Conservation (phyloP, 768 basidiomycete species). For the Lactarius trivialis region DNA sequence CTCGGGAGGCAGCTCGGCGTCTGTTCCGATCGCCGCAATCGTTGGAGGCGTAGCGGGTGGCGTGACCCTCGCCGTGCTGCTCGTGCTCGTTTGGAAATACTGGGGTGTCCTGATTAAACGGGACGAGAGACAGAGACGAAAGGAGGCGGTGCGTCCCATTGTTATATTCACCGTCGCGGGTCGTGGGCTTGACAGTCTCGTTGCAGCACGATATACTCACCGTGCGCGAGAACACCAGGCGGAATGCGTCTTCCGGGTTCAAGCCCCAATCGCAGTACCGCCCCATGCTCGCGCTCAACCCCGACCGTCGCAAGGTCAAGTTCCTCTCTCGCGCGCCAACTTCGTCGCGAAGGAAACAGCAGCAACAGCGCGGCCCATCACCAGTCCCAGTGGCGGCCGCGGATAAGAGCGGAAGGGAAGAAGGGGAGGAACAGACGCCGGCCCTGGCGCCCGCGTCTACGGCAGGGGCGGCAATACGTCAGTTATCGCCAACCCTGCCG, state of each 20-base stretch:
- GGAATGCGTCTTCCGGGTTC: slow-evolving; percentile 31
- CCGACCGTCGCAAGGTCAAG: slow-evolving; percentile 34
- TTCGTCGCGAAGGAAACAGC: neutral
- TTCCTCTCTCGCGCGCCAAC: slow-evolving; percentile 29
- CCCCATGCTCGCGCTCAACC: slow-evolving; percentile 4
- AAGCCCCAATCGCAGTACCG: slow-evolving; percentile 16
- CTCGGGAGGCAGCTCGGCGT: neutral
- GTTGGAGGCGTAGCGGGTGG: slow-evolving; percentile 46
- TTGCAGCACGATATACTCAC: slow-evolving; percentile 27
- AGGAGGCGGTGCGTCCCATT: slow-evolving; percentile 28
- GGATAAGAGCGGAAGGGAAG: neutral
- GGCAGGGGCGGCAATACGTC: neutral
- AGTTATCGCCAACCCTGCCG: neutral
- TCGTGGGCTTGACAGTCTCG: neutral
- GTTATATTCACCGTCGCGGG: neutral
- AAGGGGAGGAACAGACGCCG: neutral
- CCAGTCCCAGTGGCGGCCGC: neutral
- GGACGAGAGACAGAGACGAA: slow-evolving; percentile 29
- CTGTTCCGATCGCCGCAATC: slow-evolving; percentile 44
- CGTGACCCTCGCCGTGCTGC: slow-evolving; percentile 38
- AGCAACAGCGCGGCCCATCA: neutral
- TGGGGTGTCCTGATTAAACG: slow-evolving; percentile 41
- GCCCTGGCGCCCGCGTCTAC: neutral
- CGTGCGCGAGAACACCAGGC: slow-evolving; percentile 37
- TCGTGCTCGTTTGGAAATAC: slow-evolving; percentile 40